Evolutionary conservation across 2,329 filamentous ascomycete species (phyloP).

Genomic region (Cytospora chrysosperma): DNA sequence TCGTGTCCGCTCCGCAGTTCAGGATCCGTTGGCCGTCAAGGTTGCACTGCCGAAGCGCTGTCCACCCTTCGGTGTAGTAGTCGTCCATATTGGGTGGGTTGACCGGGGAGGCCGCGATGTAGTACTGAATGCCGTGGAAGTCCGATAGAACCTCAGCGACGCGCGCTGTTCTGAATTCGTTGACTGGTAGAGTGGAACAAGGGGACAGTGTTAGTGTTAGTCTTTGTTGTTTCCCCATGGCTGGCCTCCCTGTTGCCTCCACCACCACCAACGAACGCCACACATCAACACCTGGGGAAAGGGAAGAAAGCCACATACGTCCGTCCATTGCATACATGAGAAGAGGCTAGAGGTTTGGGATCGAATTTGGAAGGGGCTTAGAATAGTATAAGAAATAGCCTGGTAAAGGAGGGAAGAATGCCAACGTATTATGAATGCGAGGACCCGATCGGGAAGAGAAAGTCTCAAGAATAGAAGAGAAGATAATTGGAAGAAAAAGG

Average conservation of each 20-base stretch:
- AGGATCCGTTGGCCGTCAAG: constrained; percentile 64
- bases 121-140: constrained; percentile 61
- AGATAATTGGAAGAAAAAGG: constrained; percentile 16
- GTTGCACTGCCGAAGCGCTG: constrained; percentile 59
- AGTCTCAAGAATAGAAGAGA: constrained; percentile 8
- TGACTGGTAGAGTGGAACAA: constrained; percentile 44
- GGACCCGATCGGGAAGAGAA: constrained; percentile 3
- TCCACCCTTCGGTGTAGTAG: constrained; percentile 64
- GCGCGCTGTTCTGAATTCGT: constrained; percentile 57
- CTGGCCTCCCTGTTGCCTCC: background rate
- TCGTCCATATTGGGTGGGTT: constrained; percentile 57
- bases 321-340: constrained; percentile 23
- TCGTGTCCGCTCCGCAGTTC: constrained; percentile 62
- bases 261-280: background rate
- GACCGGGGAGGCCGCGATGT: constrained; percentile 56
- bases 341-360: background rate
- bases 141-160: constrained; percentile 63
- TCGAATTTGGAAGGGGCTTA: background rate
- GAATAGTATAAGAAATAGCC: constrained; percentile 5
- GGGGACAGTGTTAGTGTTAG: background rate
- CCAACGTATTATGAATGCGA: constrained; percentile 8
- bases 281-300: background rate
- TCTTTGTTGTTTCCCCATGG: background rate
- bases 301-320: constrained; percentile 21
- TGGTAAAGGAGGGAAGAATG: constrained; percentile 1